Conservation (phyloP, 495 filamentous ascomycete species). For the Aspergillus steynii region DNA sequence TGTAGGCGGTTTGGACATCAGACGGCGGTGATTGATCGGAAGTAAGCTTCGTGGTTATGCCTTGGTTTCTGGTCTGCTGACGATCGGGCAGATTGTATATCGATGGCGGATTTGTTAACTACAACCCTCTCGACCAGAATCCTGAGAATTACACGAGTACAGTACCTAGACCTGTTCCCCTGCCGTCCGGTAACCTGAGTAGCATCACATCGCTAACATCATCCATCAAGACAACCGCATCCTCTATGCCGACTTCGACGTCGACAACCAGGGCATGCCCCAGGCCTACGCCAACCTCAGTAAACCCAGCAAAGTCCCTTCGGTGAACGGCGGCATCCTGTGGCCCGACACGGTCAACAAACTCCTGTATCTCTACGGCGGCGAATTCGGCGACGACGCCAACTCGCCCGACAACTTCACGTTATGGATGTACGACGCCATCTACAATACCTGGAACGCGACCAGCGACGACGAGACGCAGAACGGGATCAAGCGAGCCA, state of each 20-base stretch:
- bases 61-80: not conserved
- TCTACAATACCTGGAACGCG: constrained; percentile 8
- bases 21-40: constrained; percentile 12
- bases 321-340: constrained; percentile 12
- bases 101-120: constrained; percentile 13
- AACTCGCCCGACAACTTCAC: not conserved
- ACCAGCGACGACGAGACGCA: not conserved
- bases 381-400: constrained; percentile 6
- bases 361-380: constrained; percentile 15
- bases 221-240: constrained; percentile 3
- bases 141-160: constrained; percentile 11
- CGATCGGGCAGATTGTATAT: constrained; percentile 7
- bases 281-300: constrained; percentile 8
- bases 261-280: constrained; percentile 13
- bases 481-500: constrained; percentile 6
- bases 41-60: not conserved
- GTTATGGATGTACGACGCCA: constrained; percentile 7
- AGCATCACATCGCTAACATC: not conserved
- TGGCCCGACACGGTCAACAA: constrained; percentile 17
- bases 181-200: no score
- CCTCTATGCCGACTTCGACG: constrained; percentile 13
- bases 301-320: constrained; percentile 9
- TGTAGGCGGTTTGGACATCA: constrained; percentile 13
- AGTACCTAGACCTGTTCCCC: not conserved
- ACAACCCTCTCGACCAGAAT: constrained; percentile 8